phyloP scores from a whole-genome alignment of 208 protist species.

The Angomonas ambiguus region DNA sequence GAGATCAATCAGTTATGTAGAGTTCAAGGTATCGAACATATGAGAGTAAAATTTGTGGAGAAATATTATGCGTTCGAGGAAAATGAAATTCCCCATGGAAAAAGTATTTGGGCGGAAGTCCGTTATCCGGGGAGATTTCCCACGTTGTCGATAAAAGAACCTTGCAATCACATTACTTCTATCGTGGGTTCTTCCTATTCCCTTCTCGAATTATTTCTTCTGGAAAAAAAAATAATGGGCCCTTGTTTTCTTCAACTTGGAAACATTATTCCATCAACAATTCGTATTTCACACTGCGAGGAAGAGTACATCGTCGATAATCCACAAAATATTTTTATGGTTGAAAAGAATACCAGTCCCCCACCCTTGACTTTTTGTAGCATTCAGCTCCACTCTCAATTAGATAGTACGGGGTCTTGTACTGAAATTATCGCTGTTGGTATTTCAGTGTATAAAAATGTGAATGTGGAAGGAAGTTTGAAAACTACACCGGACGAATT shows the following conservation, averaged over 20 bases:
- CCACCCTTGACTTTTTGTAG: slow-evolving; percentile 86
- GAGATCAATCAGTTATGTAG: slow-evolving; percentile 82
- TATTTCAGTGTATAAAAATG: slow-evolving; percentile 69
- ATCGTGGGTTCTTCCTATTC: slow-evolving; percentile 83
- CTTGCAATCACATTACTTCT: slow-evolving; percentile 60
- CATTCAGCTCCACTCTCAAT: slow-evolving; percentile 86
- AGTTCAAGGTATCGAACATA: slow-evolving; percentile 62
- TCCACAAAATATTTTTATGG: slow-evolving; percentile 65
- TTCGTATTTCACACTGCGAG: slow-evolving; percentile 78
- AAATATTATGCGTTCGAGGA: slow-evolving; percentile 93
- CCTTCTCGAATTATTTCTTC: slow-evolving; percentile 91
- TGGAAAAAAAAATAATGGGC: slow-evolving; percentile 93
- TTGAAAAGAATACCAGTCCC: slow-evolving; percentile 32
- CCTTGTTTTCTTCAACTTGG: slow-evolving; percentile 86
- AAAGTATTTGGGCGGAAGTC: slow-evolving; percentile 87
- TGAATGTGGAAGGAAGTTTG: slow-evolving; percentile 66
- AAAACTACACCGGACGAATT: slow-evolving; percentile 36
- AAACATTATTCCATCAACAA: slow-evolving; percentile 23
- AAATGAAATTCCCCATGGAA: slow-evolving; percentile 63
- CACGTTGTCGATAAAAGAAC: slow-evolving; percentile 24
- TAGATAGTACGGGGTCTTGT: slow-evolving; percentile 53
- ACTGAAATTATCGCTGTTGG: slow-evolving; percentile 93
- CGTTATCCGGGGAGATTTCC: slow-evolving; percentile 75
- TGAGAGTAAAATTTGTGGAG: slow-evolving; percentile 85
- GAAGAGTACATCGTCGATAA: slow-evolving; percentile 73